A percentile compares a stretch with the other conserved stretches of the same genome.
Evolutionary conservation across 2,329 filamentous ascomycete species (phyloP).

Genomic region (Delphinella strobiligena): DNA sequence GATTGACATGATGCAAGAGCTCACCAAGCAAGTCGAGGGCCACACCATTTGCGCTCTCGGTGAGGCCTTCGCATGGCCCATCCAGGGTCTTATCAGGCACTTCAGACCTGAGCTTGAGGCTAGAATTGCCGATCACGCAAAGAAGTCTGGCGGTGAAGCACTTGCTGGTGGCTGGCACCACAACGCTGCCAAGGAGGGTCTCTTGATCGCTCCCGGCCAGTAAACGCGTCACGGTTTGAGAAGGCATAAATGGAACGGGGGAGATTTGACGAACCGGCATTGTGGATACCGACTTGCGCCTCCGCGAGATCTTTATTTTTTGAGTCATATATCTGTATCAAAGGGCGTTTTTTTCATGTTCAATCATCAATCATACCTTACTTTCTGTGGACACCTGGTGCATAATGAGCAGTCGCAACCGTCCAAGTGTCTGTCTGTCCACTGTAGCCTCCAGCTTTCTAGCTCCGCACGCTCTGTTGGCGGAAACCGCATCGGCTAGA

Average conservation of each 20-base stretch:
- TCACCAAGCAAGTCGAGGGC: constrained; percentile 98
- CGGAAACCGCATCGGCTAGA: too few relatives aligned
- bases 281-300: not conserved
- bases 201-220: constrained; percentile 80
- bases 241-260: not conserved
- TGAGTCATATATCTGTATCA: not conserved
- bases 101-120: constrained; percentile 94
- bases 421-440: too few relatives aligned
- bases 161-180: constrained; percentile 83
- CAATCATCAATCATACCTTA: too few relatives aligned
- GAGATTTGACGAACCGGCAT: not conserved
- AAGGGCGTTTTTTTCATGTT: not conserved
- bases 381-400: too few relatives aligned
- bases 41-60: constrained; percentile 97
- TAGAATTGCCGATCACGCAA: constrained; percentile 69
- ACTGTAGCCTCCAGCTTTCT: too few relatives aligned
- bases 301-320: not conserved
- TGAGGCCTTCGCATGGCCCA: constrained; percentile 96
- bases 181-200: constrained; percentile 62
- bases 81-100: constrained; percentile 95
- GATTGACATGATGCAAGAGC: constrained; percentile 98
- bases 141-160: constrained; percentile 59
- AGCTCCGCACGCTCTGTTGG: too few relatives aligned
- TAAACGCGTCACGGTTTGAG: constrained; percentile 32
- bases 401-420: too few relatives aligned